These are phyloP conservation scores for Rhazya stricta DNA, from an alignment of 257 asterid species.

Conservation along the genomic window DNA sequence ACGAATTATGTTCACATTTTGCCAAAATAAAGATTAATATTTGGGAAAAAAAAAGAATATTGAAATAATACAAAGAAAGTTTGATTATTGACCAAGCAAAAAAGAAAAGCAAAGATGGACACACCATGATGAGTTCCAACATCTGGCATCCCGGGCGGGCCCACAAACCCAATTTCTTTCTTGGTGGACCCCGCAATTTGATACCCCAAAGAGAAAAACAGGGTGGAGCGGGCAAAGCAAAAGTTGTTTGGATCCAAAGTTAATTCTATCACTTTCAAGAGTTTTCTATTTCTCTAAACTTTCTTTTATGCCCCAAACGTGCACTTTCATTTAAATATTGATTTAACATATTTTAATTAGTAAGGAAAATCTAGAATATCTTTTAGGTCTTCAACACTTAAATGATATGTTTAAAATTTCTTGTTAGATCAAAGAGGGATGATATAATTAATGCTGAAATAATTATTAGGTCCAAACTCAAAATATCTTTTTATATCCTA, in stretches of 20 bases:
- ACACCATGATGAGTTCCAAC: slow-evolving; percentile 61
- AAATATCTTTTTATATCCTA: no score
- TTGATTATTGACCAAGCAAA: slow-evolving; percentile 34
- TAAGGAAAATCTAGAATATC: background rate
- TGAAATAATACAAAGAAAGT: slow-evolving; percentile 10
- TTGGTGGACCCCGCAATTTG: slow-evolving; percentile 39
- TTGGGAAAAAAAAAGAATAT: background rate
- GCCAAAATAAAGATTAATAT: background rate
- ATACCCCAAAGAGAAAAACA: slow-evolving; percentile 27
- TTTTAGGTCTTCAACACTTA: slow-evolving; percentile 10
- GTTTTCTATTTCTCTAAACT: slow-evolving; percentile 3
- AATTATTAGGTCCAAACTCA: background rate
- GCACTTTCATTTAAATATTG: background rate
- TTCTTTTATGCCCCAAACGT: slow-evolving; percentile 1
- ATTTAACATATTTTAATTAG: background rate
- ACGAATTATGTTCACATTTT: background rate
- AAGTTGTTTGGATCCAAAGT: slow-evolving; percentile 67
- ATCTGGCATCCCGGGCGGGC: slow-evolving; percentile 38
- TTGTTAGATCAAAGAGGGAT: background rate
- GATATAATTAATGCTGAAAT: background rate
- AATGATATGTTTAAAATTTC: background rate
- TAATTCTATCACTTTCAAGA: slow-evolving; percentile 14
- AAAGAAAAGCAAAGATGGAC: slow-evolving; percentile 30
- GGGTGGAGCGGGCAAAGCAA: slow-evolving; percentile 37
- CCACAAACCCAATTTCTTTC: slow-evolving; percentile 32